Conservation (phyloP, 495 filamentous ascomycete species). For the Aspergillus biplanus region DNA sequence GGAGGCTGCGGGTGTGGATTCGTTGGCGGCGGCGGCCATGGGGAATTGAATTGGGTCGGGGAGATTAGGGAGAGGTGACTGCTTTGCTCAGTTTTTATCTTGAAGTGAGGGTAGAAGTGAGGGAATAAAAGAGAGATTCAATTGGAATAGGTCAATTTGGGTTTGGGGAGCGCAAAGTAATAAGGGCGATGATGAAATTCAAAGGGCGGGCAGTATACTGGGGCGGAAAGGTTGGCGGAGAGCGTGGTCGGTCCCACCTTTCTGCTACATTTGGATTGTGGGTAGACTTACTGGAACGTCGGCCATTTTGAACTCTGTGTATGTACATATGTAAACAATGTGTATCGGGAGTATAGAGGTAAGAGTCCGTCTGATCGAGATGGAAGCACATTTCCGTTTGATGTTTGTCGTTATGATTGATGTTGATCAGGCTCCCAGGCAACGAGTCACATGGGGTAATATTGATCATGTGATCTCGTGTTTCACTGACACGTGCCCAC, state of each 20-base stretch:
- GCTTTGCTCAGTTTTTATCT: not conserved
- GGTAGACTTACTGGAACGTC: slow-evolving; percentile 20
- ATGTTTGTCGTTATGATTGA: not conserved
- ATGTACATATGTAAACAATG: not conserved
- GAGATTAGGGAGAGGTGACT: not conserved
- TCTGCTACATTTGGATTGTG: not conserved
- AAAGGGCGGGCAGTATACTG: slow-evolving; percentile 17
- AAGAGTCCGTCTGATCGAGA: not conserved
- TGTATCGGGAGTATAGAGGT: not conserved
- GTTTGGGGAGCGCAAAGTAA: no score
- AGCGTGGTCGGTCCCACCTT: not conserved
- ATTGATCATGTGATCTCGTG: slow-evolving; percentile 45
- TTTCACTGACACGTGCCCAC: slow-evolving; percentile 30
- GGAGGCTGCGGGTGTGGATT: slow-evolving; percentile 17
- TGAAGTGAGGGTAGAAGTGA: not conserved
- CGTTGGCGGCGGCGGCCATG: slow-evolving; percentile 23
- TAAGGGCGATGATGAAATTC: not conserved
- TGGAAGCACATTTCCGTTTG: not conserved
- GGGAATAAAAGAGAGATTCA: not conserved
- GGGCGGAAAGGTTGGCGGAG: slow-evolving; percentile 20
- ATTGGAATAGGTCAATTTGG: not conserved
- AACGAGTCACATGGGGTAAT: slow-evolving; percentile 23
- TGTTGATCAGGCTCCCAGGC: slow-evolving; percentile 9
- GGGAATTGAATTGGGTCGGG: not conserved
- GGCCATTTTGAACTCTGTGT: slow-evolving; percentile 7